These are phyloP conservation scores for Fraxinus pennsylvanica DNA, from an alignment of 257 asterid species.

Conservation along the genomic window DNA sequence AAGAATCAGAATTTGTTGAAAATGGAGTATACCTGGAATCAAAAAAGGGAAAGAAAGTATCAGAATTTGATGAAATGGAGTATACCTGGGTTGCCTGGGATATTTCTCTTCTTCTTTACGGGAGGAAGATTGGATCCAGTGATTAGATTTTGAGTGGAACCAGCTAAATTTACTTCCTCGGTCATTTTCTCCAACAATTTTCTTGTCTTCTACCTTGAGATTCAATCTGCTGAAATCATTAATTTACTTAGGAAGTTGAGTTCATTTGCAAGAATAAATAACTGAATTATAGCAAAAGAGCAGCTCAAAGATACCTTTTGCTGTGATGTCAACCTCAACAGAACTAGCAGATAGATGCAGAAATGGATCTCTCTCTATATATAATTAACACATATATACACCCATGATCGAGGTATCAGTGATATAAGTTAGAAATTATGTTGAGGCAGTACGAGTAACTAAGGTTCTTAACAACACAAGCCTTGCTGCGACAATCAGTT, in stretches of 20 bases:
- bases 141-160: slow-evolving; percentile 35
- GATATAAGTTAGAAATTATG: slow-evolving; percentile 22
- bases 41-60: not conserved
- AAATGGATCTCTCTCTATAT: slow-evolving; percentile 30
- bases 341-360: slow-evolving; percentile 23
- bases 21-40: slow-evolving; percentile 50
- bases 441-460: slow-evolving; percentile 37
- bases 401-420: slow-evolving; percentile 1
- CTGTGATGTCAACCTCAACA: slow-evolving; percentile 40
- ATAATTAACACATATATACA: not conserved
- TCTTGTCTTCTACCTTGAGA: not conserved
- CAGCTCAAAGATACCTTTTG: slow-evolving; percentile 43
- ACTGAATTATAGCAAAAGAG: slow-evolving; percentile 1
- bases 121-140: slow-evolving; percentile 57
- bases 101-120: slow-evolving; percentile 79
- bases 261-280: not conserved
- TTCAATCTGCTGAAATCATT: not conserved
- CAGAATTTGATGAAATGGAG: not conserved
- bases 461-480: slow-evolving; percentile 25
- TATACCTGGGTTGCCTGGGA: slow-evolving; percentile 91
- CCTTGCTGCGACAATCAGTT: too few relatives aligned
- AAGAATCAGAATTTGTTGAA: not conserved
- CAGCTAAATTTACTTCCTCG: slow-evolving; percentile 48
- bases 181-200: slow-evolving; percentile 44
- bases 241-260: not conserved